These are phyloP conservation scores for Leccinum uliginosum DNA, from an alignment of 768 basidiomycete genomes.

Conservation along the genomic window DNA sequence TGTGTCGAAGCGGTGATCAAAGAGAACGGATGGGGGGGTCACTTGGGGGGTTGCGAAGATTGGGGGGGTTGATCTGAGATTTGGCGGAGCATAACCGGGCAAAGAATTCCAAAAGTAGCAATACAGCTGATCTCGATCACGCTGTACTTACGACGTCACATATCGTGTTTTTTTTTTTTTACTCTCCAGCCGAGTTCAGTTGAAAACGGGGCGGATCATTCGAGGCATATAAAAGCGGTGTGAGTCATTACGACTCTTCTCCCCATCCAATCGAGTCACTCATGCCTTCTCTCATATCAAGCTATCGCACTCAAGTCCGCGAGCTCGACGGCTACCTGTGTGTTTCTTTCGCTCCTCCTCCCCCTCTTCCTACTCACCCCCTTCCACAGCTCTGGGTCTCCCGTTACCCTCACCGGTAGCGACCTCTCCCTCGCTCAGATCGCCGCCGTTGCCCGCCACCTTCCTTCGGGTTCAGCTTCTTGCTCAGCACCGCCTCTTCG, in stretches of 20 bases:
- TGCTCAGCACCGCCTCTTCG: slow-evolving; percentile 18
- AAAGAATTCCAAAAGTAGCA: background rate
- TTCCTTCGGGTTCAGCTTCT: slow-evolving; percentile 39
- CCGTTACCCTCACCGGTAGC: slow-evolving; percentile 65
- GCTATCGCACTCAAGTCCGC: slow-evolving; percentile 54
- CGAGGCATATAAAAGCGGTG: slow-evolving; percentile 4
- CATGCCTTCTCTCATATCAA: slow-evolving; percentile 39
- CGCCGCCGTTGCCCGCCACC: slow-evolving; percentile 66
- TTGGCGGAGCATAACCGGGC: slow-evolving; percentile 1
- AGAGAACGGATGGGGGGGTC: slow-evolving; percentile 3
- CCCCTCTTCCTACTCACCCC: slow-evolving; percentile 1
- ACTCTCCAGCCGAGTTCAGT: background rate
- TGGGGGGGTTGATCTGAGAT: slow-evolving; percentile 13
- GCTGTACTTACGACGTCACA: slow-evolving; percentile 19
- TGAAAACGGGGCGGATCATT: slow-evolving; percentile 17
- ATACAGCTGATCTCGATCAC: slow-evolving; percentile 9
- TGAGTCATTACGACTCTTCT: background rate
- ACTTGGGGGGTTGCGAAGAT: background rate
- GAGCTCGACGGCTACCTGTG: slow-evolving; percentile 67
- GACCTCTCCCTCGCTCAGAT: slow-evolving; percentile 73
- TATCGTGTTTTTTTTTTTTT: slow-evolving; percentile 8
- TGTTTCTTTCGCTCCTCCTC: slow-evolving; percentile 15
- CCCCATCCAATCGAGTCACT: background rate
- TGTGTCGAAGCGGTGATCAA: background rate
- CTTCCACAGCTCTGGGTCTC: slow-evolving; percentile 49